These are phyloP conservation scores for Pelargonium citronellum DNA, from an alignment of 441 rosid species.

Conservation along the genomic window DNA sequence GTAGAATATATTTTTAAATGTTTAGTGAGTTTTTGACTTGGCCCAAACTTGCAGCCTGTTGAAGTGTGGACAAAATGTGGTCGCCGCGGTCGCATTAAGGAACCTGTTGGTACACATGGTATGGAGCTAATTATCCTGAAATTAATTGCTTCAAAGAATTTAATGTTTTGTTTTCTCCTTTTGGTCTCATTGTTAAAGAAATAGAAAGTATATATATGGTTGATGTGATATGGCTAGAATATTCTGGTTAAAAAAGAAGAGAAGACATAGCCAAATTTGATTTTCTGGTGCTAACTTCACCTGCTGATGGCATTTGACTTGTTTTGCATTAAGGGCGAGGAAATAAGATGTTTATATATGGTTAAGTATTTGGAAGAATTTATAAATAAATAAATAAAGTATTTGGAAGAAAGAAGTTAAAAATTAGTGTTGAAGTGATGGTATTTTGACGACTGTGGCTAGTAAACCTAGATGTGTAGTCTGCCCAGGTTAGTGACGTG, in stretches of 20 bases:
- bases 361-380: too few species aligned
- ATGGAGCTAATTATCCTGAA: conserved; percentile 14
- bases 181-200: not conserved
- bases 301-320: not conserved
- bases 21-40: conserved; percentile 6
- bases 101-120: conserved; percentile 95
- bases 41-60: conserved; percentile 54
- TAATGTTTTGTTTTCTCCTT: too few species aligned
- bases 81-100: conserved; percentile 82
- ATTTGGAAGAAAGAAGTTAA: not conserved
- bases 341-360: not conserved
- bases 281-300: not conserved
- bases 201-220: not conserved
- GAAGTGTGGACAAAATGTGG: conserved; percentile 88
- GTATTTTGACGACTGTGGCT: not conserved
- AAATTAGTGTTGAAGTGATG: not conserved
- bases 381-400: too few species aligned
- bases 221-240: not conserved
- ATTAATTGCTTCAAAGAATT: conserved; percentile 1
- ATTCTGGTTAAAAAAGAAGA: not conserved
- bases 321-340: not conserved
- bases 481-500: not conserved
- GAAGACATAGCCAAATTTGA: not conserved
- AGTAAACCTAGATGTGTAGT: not conserved
- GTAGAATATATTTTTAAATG: not conserved